Percentiles rank a stretch among this genome's conserved stretches.
Conservation (phyloP, 2,329 filamentous ascomycete genomes). For the Paracoccidioides brasiliensis region DNA sequence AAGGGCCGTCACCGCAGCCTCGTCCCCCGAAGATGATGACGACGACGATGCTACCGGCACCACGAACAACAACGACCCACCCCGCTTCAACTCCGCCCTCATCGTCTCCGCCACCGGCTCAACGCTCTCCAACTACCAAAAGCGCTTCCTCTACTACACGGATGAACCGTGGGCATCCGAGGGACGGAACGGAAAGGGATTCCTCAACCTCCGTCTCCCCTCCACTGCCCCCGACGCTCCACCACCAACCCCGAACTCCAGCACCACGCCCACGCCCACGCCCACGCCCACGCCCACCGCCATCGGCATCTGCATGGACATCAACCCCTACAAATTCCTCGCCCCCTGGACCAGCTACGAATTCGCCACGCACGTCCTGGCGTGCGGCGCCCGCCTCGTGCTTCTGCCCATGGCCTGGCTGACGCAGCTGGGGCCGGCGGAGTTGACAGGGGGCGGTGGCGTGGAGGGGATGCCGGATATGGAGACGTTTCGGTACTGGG, state of each 20-base stretch:
- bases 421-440: slow-evolving; percentile 37
- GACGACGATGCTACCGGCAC: not conserved
- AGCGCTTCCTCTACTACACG: slow-evolving; percentile 53
- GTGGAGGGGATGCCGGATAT: slow-evolving; percentile 36
- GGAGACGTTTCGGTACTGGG: slow-evolving; percentile 51
- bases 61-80: not conserved
- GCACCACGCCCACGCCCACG: no score
- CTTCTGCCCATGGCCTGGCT: slow-evolving; percentile 54
- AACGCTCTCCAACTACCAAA: slow-evolving; percentile 49
- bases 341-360: slow-evolving; percentile 47
- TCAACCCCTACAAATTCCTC: slow-evolving; percentile 51
- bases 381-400: slow-evolving; percentile 37
- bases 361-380: slow-evolving; percentile 44
- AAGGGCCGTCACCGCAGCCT: not conserved
- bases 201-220: slow-evolving; percentile 15
- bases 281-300: slow-evolving; percentile 21
- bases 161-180: slow-evolving; percentile 51
- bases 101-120: slow-evolving; percentile 42
- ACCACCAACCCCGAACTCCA: not conserved
- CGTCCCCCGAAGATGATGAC: not conserved
- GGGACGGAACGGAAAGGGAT: slow-evolving; percentile 23
- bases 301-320: slow-evolving; percentile 41
- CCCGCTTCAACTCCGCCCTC: slow-evolving; percentile 45
- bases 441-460: slow-evolving; percentile 27
- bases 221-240: not conserved